These are phyloP conservation scores for Thielaviopsis populi DNA, from an alignment of 2,329 filamentous ascomycete species.

Conservation along the genomic window DNA sequence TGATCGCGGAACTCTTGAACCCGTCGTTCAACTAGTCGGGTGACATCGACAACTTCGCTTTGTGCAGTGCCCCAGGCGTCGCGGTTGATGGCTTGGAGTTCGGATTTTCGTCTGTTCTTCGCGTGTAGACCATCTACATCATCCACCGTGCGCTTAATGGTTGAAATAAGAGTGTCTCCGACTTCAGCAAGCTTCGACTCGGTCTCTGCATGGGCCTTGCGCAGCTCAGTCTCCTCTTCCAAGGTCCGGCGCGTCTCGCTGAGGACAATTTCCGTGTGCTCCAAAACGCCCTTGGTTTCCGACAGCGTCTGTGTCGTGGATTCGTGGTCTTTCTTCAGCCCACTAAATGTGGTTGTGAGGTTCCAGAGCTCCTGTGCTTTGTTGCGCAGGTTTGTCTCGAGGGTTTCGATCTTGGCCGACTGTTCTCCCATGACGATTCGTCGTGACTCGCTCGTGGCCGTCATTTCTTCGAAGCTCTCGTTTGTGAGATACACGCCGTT, in stretches of 20 bases:
- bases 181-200: slow-evolving; percentile 62
- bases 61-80: slow-evolving; percentile 66
- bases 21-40: slow-evolving; percentile 58
- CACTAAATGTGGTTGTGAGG: slow-evolving; percentile 74
- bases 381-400: slow-evolving; percentile 80
- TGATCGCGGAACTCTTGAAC: slow-evolving; percentile 57
- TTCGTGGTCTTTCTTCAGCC: slow-evolving; percentile 80
- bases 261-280: slow-evolving; percentile 77
- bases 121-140: slow-evolving; percentile 72
- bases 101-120: slow-evolving; percentile 73
- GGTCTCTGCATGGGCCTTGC: slow-evolving; percentile 73
- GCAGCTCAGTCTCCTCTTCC: slow-evolving; percentile 61
- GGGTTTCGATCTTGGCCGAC: slow-evolving; percentile 75
- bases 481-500: slow-evolving; percentile 91
- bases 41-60: slow-evolving; percentile 59
- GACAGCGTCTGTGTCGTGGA: slow-evolving; percentile 56
- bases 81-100: slow-evolving; percentile 67
- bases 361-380: slow-evolving; percentile 87
- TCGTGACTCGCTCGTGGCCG: slow-evolving; percentile 78
- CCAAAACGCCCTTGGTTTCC: slow-evolving; percentile 64
- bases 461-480: slow-evolving; percentile 81
- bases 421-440: slow-evolving; percentile 88
- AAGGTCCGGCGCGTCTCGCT: slow-evolving; percentile 60
- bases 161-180: slow-evolving; percentile 61
- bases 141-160: slow-evolving; percentile 58